Base-by-base conservation (phyloP, 2,329 filamentous ascomycete species). In the Cladophialophora bantiana region DNA sequence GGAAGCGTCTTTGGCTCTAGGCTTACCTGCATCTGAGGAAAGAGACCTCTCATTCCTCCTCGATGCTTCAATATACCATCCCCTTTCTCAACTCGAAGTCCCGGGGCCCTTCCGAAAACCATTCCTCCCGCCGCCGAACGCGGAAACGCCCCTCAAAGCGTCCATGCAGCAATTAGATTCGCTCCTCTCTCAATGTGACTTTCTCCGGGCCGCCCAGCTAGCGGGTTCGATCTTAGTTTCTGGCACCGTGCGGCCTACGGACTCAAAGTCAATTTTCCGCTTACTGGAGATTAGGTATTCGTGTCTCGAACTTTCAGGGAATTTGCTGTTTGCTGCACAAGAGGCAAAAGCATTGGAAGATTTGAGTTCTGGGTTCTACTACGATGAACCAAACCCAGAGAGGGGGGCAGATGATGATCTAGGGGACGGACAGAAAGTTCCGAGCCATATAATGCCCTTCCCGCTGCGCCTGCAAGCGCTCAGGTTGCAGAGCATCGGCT, bases 1-100 rank as follows among this genome's bases (percentile, higher is more conserved):
- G 7, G 52, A 31, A n/a, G 36, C 2, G 18, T 10, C 45, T 12
- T 18, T 4, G 20, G 5, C 45, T 31, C 7, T 13, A 50, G 45
- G 26, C 18, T 12, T 31, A 5, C 2, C 45, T 5, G 7, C 18
- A 18, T 32, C 12, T 3, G 77, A 82, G n/a, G 78, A 82, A 40
- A 90, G 91, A 74, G 90, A 96, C 80, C 91, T 97, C 72, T 88
- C 89, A 18, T 94, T 90, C 77, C 88, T 97, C 54, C 86, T 95
- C 10, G 87, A 89, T 20, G 89, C 92, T 2, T 88, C 92, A 70
- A 90, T 94, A 64, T 97, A 94, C 81, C 94, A 97, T 75, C 88
- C 90, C 1, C 83, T 97, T 31, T 89, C 90, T 0, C 85, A 85
- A 15, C 83, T 88, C 53, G 82, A 85, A 59, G 79, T 88, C 53